phyloP scores from a whole-genome alignment of 352 stramenopile species.

The Pythium rishiriense region DNA sequence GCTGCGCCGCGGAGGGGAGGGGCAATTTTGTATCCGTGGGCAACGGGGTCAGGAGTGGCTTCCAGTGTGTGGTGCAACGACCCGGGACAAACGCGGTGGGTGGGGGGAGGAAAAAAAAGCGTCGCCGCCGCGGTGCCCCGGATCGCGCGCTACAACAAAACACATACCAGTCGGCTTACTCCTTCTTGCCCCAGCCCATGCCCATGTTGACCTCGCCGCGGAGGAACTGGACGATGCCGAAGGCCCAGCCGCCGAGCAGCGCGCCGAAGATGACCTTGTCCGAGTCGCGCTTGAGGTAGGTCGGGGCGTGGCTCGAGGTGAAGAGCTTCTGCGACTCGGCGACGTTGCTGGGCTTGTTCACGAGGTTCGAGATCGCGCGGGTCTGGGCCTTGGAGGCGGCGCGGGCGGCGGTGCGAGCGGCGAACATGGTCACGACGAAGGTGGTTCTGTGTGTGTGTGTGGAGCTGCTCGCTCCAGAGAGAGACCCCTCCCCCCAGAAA shows the following conservation, averaged over 20 bases:
- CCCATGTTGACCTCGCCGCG: slow-evolving; percentile 74
- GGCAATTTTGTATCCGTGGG: too few species aligned
- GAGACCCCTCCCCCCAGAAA: neutral
- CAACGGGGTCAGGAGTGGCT: too few species aligned
- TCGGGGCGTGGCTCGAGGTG: slow-evolving; percentile 51
- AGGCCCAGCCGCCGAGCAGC: slow-evolving; percentile 43
- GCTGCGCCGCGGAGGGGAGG: too few species aligned
- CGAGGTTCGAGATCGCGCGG: slow-evolving; percentile 53
- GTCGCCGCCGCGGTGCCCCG: too few species aligned
- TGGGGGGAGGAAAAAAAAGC: too few species aligned
- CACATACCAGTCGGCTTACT: slow-evolving; percentile 42
- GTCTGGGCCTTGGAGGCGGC: slow-evolving; percentile 49
- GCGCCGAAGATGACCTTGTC: slow-evolving; percentile 43
- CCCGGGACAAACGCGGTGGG: too few species aligned
- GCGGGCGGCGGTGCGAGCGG: slow-evolving; percentile 33
- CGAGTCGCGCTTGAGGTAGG: slow-evolving; percentile 65
- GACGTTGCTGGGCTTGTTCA: slow-evolving; percentile 74
- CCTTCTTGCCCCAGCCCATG: slow-evolving; percentile 67
- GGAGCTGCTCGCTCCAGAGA: neutral
- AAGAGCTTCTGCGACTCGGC: slow-evolving; percentile 69
- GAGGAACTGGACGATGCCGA: slow-evolving; percentile 63
- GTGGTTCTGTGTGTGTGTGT: neutral
- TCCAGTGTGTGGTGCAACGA: too few species aligned
- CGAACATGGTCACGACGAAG: slow-evolving; percentile 46
- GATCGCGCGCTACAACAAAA: neutral